Conservation (phyloP, 371 early-diverging fungal genomes). For the Funneliformis caledonium region DNA sequence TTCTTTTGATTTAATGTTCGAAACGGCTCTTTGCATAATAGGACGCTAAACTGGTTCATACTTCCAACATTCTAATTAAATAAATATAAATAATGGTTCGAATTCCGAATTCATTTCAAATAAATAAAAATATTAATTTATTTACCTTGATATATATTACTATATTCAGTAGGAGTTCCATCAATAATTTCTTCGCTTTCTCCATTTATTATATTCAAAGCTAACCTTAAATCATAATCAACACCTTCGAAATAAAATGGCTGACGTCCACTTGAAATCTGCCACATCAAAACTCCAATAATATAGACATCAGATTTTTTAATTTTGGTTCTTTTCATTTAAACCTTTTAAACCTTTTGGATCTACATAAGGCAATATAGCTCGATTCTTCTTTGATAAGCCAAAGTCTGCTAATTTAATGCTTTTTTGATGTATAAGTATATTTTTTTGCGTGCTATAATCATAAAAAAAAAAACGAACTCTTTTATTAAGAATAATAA, state of each 20-base stretch:
- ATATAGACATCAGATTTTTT: neutral
- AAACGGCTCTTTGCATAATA: neutral
- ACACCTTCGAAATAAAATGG: no score
- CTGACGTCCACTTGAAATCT: neutral
- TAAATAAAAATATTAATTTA: no score
- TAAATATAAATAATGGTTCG: no score
- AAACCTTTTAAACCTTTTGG: no score
- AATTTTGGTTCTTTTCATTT: no score
- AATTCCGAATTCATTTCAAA: no score
- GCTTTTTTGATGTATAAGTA: neutral
- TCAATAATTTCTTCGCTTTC: neutral
- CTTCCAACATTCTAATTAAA: no score
- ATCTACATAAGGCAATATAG: no score
- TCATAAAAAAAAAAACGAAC: neutral
- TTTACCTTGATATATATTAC: no score
- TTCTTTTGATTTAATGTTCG: no score
- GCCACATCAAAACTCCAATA: neutral
- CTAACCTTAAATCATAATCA: neutral
- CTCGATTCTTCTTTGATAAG: no score
- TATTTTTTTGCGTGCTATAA: neutral
- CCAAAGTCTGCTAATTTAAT: no score
- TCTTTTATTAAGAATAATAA: neutral
- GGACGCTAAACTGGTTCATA: conserved; percentile 18
- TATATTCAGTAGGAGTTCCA: neutral
- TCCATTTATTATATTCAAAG: neutral